A percentile compares a stretch with the other conserved stretches of the same genome.
These are phyloP conservation scores for Physocladia obscura DNA, from an alignment of 192 early-diverging fungal genomes.

Conservation along the genomic window DNA sequence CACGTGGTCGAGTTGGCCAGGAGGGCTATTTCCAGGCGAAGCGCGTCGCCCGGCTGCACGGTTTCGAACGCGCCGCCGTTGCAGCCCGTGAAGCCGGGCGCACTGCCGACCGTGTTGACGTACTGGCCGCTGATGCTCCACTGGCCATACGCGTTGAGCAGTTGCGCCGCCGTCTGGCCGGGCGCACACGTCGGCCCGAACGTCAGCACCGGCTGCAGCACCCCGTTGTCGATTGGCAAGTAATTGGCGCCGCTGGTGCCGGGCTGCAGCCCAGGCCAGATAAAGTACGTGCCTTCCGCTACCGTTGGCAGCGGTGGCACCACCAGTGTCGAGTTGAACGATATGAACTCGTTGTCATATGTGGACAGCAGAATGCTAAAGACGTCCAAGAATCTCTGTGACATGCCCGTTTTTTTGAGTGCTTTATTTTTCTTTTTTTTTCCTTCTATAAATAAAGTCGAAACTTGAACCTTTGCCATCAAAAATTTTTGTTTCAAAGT, in stretches of 20 bases:
- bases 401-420: no score
- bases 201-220: constrained; percentile 22
- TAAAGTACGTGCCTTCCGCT: constrained; percentile 1
- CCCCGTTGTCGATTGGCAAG: constrained; percentile 21
- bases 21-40: background rate
- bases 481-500: no score
- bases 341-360: constrained; percentile 3
- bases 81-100: background rate
- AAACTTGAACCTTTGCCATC: no score
- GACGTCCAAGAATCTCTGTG: no score
- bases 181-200: constrained; percentile 17
- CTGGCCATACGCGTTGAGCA: background rate
- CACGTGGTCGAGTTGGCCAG: background rate
- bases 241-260: constrained; percentile 13
- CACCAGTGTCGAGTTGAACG: background rate
- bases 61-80: background rate
- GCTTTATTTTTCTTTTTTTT: no score
- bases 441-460: no score
- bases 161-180: background rate
- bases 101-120: background rate
- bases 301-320: constrained; percentile 7
- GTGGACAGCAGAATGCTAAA: background rate
- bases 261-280: constrained; percentile 26
- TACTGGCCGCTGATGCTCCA: constrained; percentile 5
- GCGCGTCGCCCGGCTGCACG: background rate